A percentile compares a stretch with the other conserved stretches of the same genome.
phyloP scores from a whole-genome alignment of 768 basidiomycete genomes.

The Xerocomellus chrysenteron region DNA sequence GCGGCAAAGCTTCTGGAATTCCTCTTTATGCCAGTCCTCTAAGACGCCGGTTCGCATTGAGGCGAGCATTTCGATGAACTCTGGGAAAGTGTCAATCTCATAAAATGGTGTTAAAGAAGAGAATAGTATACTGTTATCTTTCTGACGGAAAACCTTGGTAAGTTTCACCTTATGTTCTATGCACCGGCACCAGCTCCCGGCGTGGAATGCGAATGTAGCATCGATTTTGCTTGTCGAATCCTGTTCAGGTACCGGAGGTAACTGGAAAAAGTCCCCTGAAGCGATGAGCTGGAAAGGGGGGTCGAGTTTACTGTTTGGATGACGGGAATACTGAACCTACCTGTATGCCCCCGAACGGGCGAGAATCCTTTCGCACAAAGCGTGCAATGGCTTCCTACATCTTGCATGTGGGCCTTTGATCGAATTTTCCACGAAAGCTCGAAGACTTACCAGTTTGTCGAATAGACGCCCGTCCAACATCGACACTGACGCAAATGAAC shows the following conservation, averaged over 20 bases:
- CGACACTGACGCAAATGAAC: slow-evolving; percentile 46
- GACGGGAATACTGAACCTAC: slow-evolving; percentile 24
- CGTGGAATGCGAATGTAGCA: slow-evolving; percentile 65
- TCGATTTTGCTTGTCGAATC: slow-evolving; percentile 50
- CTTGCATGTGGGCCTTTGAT: not conserved
- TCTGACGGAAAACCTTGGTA: slow-evolving; percentile 72
- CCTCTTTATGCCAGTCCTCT: slow-evolving; percentile 57
- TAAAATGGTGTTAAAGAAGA: not conserved
- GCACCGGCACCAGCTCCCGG: slow-evolving; percentile 55
- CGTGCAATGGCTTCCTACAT: slow-evolving; percentile 39
- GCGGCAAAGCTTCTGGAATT: slow-evolving; percentile 67
- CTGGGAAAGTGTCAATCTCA: slow-evolving; percentile 37
- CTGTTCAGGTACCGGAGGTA: slow-evolving; percentile 64
- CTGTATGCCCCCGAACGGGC: slow-evolving; percentile 72
- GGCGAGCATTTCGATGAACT: slow-evolving; percentile 93
- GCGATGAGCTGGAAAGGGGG: slow-evolving; percentile 53
- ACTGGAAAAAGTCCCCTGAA: slow-evolving; percentile 79
- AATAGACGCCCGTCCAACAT: slow-evolving; percentile 74
- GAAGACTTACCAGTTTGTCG: slow-evolving; percentile 61
- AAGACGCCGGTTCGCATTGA: slow-evolving; percentile 92
- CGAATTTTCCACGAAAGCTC: slow-evolving; percentile 31
- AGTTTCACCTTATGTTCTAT: slow-evolving; percentile 48
- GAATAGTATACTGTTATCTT: slow-evolving; percentile 44
- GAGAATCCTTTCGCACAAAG: slow-evolving; percentile 38
- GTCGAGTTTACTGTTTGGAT: slow-evolving; percentile 4